Base-by-base conservation (phyloP, 2,329 filamentous ascomycete species). In the Coniosporium uncinatum region DNA sequence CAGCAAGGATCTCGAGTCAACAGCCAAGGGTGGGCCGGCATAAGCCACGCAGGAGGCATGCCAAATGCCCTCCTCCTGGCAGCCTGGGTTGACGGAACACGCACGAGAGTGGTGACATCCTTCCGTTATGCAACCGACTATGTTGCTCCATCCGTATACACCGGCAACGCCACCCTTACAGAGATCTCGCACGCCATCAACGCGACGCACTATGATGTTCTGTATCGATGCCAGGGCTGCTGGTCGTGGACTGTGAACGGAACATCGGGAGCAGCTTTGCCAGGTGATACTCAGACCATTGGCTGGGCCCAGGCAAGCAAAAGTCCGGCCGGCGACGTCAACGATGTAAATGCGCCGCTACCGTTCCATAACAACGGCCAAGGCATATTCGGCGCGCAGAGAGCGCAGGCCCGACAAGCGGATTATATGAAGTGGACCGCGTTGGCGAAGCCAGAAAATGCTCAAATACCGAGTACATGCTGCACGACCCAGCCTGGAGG, bases 41-140 rank as follows among this genome's bases (percentile, higher is more conserved):
- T 83, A 17, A 71, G 73, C 1, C 66, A 81, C 40, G 72, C 70
- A 8, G 71, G 73, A 4, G 62, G 66, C 37, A 83, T 83, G 79
- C 73, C 70, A 5, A 70, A 71, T 47, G 70, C 70, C 29, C 61
- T 83, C 3, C 69, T 83, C 40, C 61, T 83, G 14, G 62, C 79
- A 48, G 75, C 75, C 3, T 83, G 76, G 68, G 71, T 77, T 3
- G 65, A 74, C 46, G 24, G n/a, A 29, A n/a, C 24, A n/a, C 66
- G 71, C 19, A 63, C 67, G 14, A 56, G 75, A 27, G 64, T 83
- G 38, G 60, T 76, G 21, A 80, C 78, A 0, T 75, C 75, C 1
- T 75, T 83, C 57, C 69, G 73, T 40, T 79, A 73, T 50, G 69
- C 75, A 3, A 69, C 67, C 24, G 79, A 78, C 37, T 85, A 84